A percentile compares a stretch with the other conserved stretches of the same genome.
Evolutionary conservation across 176 grass and related monocot genomes (phyloP).

Genomic region (Oryza longistaminata): DNA sequence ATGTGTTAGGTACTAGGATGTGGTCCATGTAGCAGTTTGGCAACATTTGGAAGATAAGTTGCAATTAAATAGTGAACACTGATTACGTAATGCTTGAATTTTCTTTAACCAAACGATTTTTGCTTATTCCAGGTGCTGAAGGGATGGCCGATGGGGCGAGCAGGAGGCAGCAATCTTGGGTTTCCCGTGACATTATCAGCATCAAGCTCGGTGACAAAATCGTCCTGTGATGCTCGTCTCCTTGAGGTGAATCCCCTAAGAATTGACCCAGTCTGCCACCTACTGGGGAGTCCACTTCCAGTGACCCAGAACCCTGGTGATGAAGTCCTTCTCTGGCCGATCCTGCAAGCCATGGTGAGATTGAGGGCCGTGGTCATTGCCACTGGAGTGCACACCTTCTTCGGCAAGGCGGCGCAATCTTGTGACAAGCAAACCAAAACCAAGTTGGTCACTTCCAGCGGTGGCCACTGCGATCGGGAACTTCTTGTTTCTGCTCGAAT

Average conservation of each 20-base stretch:
- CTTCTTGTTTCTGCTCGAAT: slow-evolving; percentile 98
- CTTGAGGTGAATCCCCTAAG: slow-evolving; percentile 90
- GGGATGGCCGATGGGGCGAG: slow-evolving; percentile 90
- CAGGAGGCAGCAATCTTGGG: slow-evolving; percentile 90
- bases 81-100: neutral
- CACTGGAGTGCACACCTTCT: slow-evolving; percentile 98
- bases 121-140: slow-evolving; percentile 63
- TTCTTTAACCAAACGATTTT: neutral
- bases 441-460: slow-evolving; percentile 97
- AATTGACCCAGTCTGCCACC: slow-evolving; percentile 92
- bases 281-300: slow-evolving; percentile 86
- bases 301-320: slow-evolving; percentile 78
- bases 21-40: neutral
- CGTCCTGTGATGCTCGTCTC: slow-evolving; percentile 93
- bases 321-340: slow-evolving; percentile 91
- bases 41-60: neutral
- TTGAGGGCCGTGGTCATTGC: slow-evolving; percentile 99
- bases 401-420: slow-evolving; percentile 98
- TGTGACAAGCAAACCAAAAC: slow-evolving; percentile 97
- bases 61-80: neutral
- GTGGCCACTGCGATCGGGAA: slow-evolving; percentile 95
- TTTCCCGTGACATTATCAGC: slow-evolving; percentile 89
- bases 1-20: slow-evolving; percentile 32
- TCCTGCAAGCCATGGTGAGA: slow-evolving; percentile 96
- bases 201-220: slow-evolving; percentile 99